phyloP scores from a whole-genome alignment of 805 yeast genomes.

The Metschnikowia lunata region DNA sequence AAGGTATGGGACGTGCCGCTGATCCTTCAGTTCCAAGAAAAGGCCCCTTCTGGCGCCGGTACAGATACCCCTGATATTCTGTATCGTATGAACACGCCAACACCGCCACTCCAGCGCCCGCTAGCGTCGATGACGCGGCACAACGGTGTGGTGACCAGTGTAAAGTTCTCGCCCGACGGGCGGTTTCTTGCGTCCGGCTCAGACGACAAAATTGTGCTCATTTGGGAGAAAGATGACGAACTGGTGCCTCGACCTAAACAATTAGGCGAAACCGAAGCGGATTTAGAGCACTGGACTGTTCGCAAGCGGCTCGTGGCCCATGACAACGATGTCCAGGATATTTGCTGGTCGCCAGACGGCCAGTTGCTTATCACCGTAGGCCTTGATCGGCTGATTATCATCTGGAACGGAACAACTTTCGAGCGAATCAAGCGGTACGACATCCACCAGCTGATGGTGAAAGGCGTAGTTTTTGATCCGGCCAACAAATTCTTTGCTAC shows the following conservation, averaged over 20 bases:
- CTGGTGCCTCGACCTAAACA: slow-evolving; percentile 49
- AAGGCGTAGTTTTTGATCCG: slow-evolving; percentile 96
- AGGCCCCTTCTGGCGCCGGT: background rate
- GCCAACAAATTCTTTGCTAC: slow-evolving; percentile 98
- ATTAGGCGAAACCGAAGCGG: slow-evolving; percentile 68
- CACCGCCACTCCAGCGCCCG: slow-evolving; percentile 39
- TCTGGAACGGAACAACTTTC: slow-evolving; percentile 92
- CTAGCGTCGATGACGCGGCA: slow-evolving; percentile 91
- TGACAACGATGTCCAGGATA: slow-evolving; percentile 95
- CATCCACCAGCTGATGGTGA: slow-evolving; percentile 90
- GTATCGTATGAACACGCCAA: slow-evolving; percentile 12
- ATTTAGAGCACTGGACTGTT: slow-evolving; percentile 91
- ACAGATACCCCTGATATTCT: background rate
- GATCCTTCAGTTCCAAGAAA: slow-evolving; percentile 39
- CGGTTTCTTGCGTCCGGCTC: slow-evolving; percentile 90
- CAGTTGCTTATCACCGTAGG: slow-evolving; percentile 90
- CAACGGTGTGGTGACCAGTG: slow-evolving; percentile 94
- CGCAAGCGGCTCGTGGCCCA: slow-evolving; percentile 91
- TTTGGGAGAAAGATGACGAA: slow-evolving; percentile 88
- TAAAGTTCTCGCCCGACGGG: slow-evolving; percentile 89
- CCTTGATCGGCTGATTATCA: slow-evolving; percentile 82
- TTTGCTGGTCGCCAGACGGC: slow-evolving; percentile 97
- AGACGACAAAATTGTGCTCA: slow-evolving; percentile 84
- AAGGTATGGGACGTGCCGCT: slow-evolving; percentile 78
- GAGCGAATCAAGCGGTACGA: slow-evolving; percentile 86